A percentile compares a stretch with the other conserved stretches of the same genome.
Conservation (phyloP, 208 protist genomes). For the Leishmania braziliensis region DNA sequence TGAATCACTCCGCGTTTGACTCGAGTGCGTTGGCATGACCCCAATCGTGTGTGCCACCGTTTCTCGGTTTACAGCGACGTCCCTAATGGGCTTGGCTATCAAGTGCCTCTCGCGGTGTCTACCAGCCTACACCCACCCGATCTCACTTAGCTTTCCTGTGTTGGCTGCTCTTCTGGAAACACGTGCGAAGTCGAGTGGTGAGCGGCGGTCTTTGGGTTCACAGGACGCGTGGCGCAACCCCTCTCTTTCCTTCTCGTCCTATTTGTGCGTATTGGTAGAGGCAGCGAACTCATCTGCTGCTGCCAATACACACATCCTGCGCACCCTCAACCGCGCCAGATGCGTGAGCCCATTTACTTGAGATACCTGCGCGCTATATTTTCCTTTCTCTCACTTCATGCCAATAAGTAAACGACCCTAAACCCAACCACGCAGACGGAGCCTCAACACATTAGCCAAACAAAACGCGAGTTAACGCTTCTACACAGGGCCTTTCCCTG, state of each 20-base stretch:
- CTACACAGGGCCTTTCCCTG: background rate
- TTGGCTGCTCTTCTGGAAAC: background rate
- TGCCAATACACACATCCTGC: background rate
- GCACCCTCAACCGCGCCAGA: background rate
- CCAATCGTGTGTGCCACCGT: background rate
- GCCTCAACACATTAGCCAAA: background rate
- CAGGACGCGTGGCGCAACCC: background rate
- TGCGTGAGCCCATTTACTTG: background rate
- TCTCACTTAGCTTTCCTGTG: background rate
- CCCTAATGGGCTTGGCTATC: background rate
- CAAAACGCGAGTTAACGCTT: background rate
- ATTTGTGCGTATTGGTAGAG: background rate
- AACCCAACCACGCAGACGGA: background rate
- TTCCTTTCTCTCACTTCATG: background rate
- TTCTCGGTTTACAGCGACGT: background rate
- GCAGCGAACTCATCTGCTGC: too few relatives aligned
- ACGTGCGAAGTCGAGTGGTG: background rate
- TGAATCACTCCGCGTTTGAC: background rate
- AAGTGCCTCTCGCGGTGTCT: background rate
- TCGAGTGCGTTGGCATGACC: background rate
- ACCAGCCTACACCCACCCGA: background rate
- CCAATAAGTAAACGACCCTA: background rate
- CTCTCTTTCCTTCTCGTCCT: background rate
- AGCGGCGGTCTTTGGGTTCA: background rate
- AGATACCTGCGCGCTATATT: background rate